Percentiles rank a stretch among this genome's conserved stretches.
Conservation (phyloP, 331 rosid species). For the Rosa hybrid region DNA sequence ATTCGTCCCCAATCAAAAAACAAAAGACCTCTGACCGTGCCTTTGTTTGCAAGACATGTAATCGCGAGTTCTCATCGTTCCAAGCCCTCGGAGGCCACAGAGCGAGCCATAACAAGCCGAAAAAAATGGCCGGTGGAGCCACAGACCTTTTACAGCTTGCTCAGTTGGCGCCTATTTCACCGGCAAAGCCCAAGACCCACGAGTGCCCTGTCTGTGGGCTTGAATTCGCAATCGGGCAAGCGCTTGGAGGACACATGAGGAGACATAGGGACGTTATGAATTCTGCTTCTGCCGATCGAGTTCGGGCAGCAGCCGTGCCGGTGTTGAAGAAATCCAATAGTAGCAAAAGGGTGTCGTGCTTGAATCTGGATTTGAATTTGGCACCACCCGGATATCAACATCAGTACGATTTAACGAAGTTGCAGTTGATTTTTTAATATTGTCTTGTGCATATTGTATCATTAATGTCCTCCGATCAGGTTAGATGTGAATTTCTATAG, state of each 20-base stretch:
- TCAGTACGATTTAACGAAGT: background rate
- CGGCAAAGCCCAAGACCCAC: conserved; percentile 54
- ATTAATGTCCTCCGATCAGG: background rate
- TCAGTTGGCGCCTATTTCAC: background rate
- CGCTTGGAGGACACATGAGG: conserved; percentile 95
- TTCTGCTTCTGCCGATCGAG: background rate
- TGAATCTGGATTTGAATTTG: conserved; percentile 33
- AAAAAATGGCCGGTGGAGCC: conserved; percentile 26
- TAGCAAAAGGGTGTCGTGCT: conserved; percentile 29
- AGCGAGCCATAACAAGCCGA: conserved; percentile 78
- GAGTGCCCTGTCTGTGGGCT: conserved; percentile 68
- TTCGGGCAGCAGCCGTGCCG: conserved; percentile 17
- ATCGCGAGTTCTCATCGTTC: conserved; percentile 57
- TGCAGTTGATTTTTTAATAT: background rate
- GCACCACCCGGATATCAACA: conserved; percentile 40
- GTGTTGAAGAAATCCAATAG: conserved; percentile 44
- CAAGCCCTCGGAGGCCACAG: conserved; percentile 95
- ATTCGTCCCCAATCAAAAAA: background rate
- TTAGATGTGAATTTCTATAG: background rate
- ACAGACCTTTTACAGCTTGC: background rate
- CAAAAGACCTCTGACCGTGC: background rate
- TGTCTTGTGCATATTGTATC: background rate
- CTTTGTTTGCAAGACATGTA: conserved; percentile 50
- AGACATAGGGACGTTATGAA: conserved; percentile 46
- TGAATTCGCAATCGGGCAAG: conserved; percentile 72